phyloP scores from a whole-genome alignment of 805 yeast species.

The Brettanomyces bruxellensis region DNA sequence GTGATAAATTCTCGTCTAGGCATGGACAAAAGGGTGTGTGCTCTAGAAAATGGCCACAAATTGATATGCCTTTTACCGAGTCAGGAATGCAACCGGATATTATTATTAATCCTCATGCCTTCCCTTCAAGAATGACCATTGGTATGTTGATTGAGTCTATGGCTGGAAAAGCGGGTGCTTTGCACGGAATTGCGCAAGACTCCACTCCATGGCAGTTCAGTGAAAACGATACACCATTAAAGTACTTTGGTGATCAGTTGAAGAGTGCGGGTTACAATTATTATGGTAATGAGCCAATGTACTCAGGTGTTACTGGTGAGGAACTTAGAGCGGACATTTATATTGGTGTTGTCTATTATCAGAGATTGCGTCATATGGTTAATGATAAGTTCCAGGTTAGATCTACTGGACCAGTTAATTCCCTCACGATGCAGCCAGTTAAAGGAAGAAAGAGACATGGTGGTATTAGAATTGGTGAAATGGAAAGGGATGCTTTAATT shows the following conservation, averaged over 20 bases:
- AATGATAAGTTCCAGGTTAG: conserved; percentile 99
- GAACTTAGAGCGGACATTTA: conserved; percentile 94
- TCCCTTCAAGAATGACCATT: conserved; percentile 99
- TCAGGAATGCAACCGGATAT: conserved; percentile 96
- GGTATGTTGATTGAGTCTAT: conserved; percentile 98
- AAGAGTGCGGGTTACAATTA: conserved; percentile 84
- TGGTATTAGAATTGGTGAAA: conserved; percentile 99
- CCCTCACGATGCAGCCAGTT: conserved; percentile 97
- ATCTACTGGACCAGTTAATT: conserved; percentile 96
- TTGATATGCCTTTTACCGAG: conserved; percentile 96
- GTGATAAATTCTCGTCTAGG: conserved; percentile 95
- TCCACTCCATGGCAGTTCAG: conserved; percentile 93
- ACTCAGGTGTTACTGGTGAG: conserved; percentile 97
- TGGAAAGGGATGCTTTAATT: conserved; percentile 98
- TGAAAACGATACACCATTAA: conserved; percentile 93
- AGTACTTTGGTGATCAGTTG: conserved; percentile 92
- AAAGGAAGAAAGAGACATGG: conserved; percentile 98
- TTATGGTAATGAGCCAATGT: conserved; percentile 98
- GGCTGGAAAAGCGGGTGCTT: conserved; percentile 98
- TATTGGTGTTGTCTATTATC: conserved; percentile 95
- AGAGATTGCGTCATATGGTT: conserved; percentile 98
- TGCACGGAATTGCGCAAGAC: conserved; percentile 96
- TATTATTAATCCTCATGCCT: conserved; percentile 97
- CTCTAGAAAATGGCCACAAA: conserved; percentile 95
- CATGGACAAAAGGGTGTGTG: conserved; percentile 99